Conservation (phyloP, 345 rosid genomes). For the Citrus hindsii region DNA sequence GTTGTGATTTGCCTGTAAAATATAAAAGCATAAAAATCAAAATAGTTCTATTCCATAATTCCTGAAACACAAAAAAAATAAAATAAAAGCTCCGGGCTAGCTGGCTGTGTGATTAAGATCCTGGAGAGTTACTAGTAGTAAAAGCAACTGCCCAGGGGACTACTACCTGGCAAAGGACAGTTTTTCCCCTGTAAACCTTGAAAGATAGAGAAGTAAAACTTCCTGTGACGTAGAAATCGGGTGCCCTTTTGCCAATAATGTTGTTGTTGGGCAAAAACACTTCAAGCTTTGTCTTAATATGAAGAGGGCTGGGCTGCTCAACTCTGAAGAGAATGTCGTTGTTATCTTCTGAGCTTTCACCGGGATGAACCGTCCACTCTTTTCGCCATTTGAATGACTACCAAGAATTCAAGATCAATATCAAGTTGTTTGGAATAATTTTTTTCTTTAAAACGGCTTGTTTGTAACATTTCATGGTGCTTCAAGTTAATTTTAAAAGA, state of each 20-base stretch:
- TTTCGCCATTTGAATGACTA: conserved; percentile 45
- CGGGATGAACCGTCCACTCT: conserved; percentile 57
- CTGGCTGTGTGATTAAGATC: not conserved
- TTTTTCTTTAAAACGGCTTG: too few relatives aligned
- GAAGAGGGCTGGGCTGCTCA: conserved; percentile 47
- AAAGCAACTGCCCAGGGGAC: not conserved
- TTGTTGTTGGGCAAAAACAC: conserved; percentile 40
- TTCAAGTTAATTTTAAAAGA: too few relatives aligned
- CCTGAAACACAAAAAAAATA: not conserved
- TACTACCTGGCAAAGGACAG: conserved; percentile 64
- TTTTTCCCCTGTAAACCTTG: conserved; percentile 45
- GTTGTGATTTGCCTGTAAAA: conserved; percentile 44
- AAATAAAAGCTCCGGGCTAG: too few relatives aligned
- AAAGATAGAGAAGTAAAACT: conserved; percentile 53
- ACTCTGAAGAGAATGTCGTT: conserved; percentile 38
- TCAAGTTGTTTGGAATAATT: too few relatives aligned
- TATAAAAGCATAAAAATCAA: too few relatives aligned
- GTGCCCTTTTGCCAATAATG: conserved; percentile 6
- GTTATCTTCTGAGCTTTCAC: conserved; percentile 40
- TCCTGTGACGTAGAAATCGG: conserved; percentile 54
- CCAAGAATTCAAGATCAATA: not conserved
- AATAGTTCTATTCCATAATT: not conserved
- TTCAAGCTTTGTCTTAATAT: conserved; percentile 51
- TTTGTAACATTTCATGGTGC: too few relatives aligned
- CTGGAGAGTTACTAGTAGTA: not conserved